Percentiles rank a stretch among this genome's conserved stretches.
Conservation (phyloP, 495 filamentous ascomycete genomes). For the Beverwykella pulmonaria region DNA sequence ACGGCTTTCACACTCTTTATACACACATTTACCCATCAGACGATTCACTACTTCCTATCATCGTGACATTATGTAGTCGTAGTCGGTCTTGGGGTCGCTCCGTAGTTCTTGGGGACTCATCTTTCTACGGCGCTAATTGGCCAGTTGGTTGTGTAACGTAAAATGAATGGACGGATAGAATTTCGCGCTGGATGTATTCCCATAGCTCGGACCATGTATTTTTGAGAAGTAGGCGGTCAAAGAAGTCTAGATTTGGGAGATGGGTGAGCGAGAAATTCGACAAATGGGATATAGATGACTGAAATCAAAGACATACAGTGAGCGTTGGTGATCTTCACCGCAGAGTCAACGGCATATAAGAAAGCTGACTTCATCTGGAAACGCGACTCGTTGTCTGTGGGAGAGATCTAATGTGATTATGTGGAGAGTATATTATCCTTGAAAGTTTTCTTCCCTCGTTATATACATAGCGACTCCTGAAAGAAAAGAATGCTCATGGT, state of each 20-base stretch:
- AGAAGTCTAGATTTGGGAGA: conserved; percentile 10
- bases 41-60: too few relatives aligned
- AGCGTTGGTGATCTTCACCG: conserved; percentile 10
- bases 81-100: conserved; percentile 7
- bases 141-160: background rate
- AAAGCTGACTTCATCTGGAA: conserved; percentile 22
- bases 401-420: background rate
- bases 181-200: conserved; percentile 21
- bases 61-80: conserved; percentile 27
- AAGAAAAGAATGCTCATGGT: too few relatives aligned
- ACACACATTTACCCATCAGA: too few relatives aligned
- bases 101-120: conserved; percentile 15
- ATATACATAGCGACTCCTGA: too few relatives aligned
- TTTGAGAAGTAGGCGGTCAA: conserved; percentile 21
- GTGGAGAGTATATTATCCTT: background rate
- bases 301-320: conserved; percentile 14
- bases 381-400: background rate
- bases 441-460: background rate
- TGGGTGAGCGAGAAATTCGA: background rate
- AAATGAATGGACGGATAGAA: background rate
- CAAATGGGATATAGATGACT: background rate
- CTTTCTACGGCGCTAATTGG: conserved; percentile 2
- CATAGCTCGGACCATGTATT: conserved; percentile 18
- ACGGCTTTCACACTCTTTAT: too few relatives aligned
- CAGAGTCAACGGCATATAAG: conserved; percentile 5